phyloP scores from a whole-genome alignment of 2,329 filamentous ascomycete species.

The Cladophialophora psammophila region DNA sequence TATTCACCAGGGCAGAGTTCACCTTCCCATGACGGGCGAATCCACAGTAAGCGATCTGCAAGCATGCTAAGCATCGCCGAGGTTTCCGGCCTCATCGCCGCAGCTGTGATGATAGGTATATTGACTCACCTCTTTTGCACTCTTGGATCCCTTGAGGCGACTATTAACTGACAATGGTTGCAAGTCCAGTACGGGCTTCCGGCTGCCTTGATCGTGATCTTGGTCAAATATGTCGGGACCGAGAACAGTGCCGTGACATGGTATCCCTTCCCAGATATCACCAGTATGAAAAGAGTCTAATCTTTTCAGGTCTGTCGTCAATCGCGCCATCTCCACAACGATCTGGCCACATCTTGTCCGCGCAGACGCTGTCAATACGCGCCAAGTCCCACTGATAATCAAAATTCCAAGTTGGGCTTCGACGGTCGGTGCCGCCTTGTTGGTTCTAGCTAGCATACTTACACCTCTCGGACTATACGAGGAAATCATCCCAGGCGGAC shows the following conservation, averaged over 20 bases:
- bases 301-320: conserved; percentile 23
- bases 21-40: too few relatives aligned
- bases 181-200: conserved; percentile 10
- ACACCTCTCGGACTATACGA: conserved; percentile 25
- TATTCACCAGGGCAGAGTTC: too few relatives aligned
- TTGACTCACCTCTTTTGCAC: not conserved
- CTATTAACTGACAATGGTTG: not conserved
- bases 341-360: conserved; percentile 26
- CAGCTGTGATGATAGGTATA: conserved; percentile 13
- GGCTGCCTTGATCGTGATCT: conserved; percentile 2
- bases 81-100: conserved; percentile 13
- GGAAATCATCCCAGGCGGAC: conserved; percentile 16
- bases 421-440: conserved; percentile 19
- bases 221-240: conserved; percentile 14
- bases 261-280: not conserved
- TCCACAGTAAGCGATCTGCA: too few relatives aligned
- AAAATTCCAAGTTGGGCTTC: conserved; percentile 17
- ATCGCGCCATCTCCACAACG: conserved; percentile 24
- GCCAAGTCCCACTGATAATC: conserved; percentile 3
- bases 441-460: conserved; percentile 20
- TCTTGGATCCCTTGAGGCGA: not conserved
- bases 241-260: conserved; percentile 13
- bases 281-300: conserved; percentile 16
- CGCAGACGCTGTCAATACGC: conserved; percentile 24
- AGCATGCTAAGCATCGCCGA: conserved; percentile 7